Evolutionary conservation across 257 asterid species (phyloP).

Genomic region (Linderniella brevidens): DNA sequence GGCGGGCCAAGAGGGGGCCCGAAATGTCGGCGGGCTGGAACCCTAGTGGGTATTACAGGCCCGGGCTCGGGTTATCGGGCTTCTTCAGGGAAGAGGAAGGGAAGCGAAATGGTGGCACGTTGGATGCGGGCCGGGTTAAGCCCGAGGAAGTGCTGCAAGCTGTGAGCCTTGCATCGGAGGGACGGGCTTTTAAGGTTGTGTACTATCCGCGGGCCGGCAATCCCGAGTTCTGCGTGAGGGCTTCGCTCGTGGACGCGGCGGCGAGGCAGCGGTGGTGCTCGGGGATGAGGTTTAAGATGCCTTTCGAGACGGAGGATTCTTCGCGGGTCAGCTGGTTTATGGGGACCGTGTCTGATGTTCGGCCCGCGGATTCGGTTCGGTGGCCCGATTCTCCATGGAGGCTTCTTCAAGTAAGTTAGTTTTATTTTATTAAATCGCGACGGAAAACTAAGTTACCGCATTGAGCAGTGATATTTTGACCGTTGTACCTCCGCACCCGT

Average conservation of each 20-base stretch:
- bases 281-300: conserved; percentile 93
- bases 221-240: conserved; percentile 84
- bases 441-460: no score
- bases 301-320: conserved; percentile 92
- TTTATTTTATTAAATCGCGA: no score
- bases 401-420: conserved; percentile 86
- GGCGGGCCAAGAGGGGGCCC: conserved; percentile 65
- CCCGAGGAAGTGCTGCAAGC: conserved; percentile 66
- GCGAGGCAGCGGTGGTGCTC: conserved; percentile 64
- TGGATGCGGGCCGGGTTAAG: conserved; percentile 36
- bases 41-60: no score
- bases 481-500: no score
- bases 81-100: conserved; percentile 50
- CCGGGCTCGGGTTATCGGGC: conserved; percentile 42
- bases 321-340: conserved; percentile 92
- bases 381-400: conserved; percentile 99
- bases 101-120: conserved; percentile 13
- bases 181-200: conserved; percentile 63
- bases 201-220: conserved; percentile 89
- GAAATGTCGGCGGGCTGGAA: conserved; percentile 56
- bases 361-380: conserved; percentile 62
- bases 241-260: conserved; percentile 51
- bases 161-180: conserved; percentile 49
- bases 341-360: conserved; percentile 76
- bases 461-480: no score